Evolutionary conservation across 1,284 basidiomycete genomes (phyloP).

Genomic region (Ustilago curta): DNA sequence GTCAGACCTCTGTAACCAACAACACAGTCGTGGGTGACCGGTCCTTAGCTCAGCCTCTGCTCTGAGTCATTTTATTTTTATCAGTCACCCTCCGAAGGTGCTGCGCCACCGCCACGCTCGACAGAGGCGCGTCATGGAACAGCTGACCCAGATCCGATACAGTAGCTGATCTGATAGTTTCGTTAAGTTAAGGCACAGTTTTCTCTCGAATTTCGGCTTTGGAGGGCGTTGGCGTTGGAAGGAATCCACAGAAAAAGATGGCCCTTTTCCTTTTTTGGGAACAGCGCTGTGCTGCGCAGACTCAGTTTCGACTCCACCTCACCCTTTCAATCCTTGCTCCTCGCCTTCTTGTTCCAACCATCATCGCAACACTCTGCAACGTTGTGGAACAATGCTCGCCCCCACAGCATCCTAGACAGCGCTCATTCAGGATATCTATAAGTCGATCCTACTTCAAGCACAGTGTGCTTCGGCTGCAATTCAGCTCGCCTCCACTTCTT

Average conservation of each 20-base stretch:
- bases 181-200: background rate
- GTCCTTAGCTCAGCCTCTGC: conserved; percentile 8
- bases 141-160: background rate
- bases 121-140: conserved; percentile 17
- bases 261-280: conserved; percentile 3
- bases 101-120: background rate
- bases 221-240: conserved; percentile 10
- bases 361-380: background rate
- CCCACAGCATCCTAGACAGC: background rate
- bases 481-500: conserved; percentile 20
- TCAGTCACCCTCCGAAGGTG: background rate
- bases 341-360: background rate
- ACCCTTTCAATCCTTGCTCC: background rate
- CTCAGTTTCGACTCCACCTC: conserved; percentile 14
- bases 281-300: background rate
- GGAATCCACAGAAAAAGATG: conserved; percentile 4
- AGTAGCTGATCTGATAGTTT: background rate
- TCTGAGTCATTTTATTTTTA: conserved; percentile 11
- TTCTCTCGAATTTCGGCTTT: conserved; percentile 27
- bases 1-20: background rate
- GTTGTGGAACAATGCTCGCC: conserved; percentile 12
- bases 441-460: no score
- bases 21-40: background rate
- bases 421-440: background rate
- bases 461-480: background rate